Base-by-base conservation (phyloP, 2,329 filamentous ascomycete genomes). In the Aspergillus piperis region DNA sequence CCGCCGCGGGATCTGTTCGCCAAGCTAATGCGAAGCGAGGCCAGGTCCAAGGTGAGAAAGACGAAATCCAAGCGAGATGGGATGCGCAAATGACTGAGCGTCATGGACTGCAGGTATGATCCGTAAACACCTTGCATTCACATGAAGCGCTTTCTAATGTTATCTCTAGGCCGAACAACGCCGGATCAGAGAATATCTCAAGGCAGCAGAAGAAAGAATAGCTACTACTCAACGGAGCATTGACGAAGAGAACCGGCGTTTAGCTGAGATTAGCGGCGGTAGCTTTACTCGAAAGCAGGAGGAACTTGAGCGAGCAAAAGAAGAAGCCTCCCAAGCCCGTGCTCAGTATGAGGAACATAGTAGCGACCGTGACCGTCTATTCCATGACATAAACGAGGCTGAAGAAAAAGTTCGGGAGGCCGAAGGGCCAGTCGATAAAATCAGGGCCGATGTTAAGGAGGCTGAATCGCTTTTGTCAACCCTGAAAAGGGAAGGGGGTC, bases 231-330 rank as follows among this genome's bases (percentile, higher is more conserved):
- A 81, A 57, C 62, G 71, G 27, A 78, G 83, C 13, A 84, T 88
- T 30, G 62, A 62, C 10, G 69, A 76, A n/a, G 81, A 83, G 67
- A 75, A 76, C 53, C 70, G 72, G 55, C 86, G 88, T 3, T 81
- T 96, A 7, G 82, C 85, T 47, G 84, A 87, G 48, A 83, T 86
- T 2, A 88, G 90, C 66, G 91, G 92, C 39, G 90, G 89, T 25
- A 85, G 85, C 23, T 86, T 90, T 69, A 80, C 84, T 8, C 80
- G 83, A 63, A 91, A 87, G 68, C 75, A 85, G 38, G 77, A 79
- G 17, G 82, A 88, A 68, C 80, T 90, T 3, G 80, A 87, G 21
- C 78, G 85, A 17, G 86, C 86, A 11, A 84, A 87, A 67, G 71
- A 81, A 23, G 75, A 76, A 50, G 78, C 81, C 5, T 72, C 78